Conservation (phyloP, 176 grass and related monocot genomes). For the Triticum monococcum region DNA sequence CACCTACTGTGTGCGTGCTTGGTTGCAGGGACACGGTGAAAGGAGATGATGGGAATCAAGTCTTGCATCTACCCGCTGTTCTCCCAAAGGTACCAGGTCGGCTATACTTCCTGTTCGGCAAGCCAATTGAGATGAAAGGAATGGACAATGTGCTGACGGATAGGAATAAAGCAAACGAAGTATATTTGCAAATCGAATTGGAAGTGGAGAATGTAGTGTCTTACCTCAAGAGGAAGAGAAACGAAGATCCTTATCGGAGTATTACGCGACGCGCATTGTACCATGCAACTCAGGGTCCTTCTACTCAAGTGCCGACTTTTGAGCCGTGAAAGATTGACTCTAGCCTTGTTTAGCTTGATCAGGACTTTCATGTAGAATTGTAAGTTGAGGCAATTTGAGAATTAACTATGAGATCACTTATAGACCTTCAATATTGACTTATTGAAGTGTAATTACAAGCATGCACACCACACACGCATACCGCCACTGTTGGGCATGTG, state of each 20-base stretch:
- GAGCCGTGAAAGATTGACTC: slow-evolving; percentile 50
- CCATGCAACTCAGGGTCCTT: slow-evolving; percentile 57
- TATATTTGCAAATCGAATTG: slow-evolving; percentile 59
- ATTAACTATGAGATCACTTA: neutral
- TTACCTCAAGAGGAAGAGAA: slow-evolving; percentile 82
- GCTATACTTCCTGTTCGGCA: slow-evolving; percentile 81
- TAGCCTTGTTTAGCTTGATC: neutral
- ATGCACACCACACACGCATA: too few species aligned
- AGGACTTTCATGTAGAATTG: neutral
- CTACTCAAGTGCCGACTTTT: slow-evolving; percentile 68
- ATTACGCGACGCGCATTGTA: slow-evolving; percentile 48
- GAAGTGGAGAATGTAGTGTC: slow-evolving; percentile 62
- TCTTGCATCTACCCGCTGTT: slow-evolving; percentile 56
- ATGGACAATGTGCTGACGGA: slow-evolving; percentile 51
- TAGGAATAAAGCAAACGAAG: slow-evolving; percentile 42
- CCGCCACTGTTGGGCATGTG: too few species aligned
- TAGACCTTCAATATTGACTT: too few species aligned
- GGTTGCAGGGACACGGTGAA: slow-evolving; percentile 57
- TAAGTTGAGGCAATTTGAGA: neutral
- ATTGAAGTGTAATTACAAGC: too few species aligned
- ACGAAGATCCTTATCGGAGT: slow-evolving; percentile 80
- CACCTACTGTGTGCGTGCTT: neutral
- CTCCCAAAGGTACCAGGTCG: slow-evolving; percentile 86
- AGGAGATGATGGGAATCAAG: slow-evolving; percentile 62
- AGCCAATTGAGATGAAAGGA: slow-evolving; percentile 66